Percentiles rank a stretch among this genome's conserved stretches.
phyloP scores from a whole-genome alignment of 1,284 basidiomycete genomes.

The Microbotryomycetes sp. region DNA sequence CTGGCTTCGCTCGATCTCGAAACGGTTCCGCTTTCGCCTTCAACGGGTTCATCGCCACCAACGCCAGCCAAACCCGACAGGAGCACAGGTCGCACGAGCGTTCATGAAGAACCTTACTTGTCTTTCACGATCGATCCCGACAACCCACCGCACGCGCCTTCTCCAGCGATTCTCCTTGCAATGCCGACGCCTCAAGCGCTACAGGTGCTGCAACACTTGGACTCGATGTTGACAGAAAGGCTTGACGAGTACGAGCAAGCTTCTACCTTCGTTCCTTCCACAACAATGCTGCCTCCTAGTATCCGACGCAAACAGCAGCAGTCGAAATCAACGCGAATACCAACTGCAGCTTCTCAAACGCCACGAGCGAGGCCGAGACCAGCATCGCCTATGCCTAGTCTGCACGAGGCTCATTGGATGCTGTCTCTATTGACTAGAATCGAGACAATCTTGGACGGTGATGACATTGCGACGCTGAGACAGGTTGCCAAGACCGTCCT shows the following conservation, averaged over 20 bases:
- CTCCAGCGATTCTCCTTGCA: constrained; percentile 14
- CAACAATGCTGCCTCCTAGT: constrained; percentile 32
- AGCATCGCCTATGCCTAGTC: constrained; percentile 48
- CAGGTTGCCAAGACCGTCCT: constrained; percentile 69
- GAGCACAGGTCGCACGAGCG: not conserved
- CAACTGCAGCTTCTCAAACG: not conserved
- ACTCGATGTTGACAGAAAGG: constrained; percentile 66
- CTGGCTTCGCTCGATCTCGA: constrained; percentile 31
- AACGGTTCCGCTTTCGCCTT: not conserved
- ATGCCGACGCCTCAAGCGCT: constrained; percentile 43
- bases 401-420: constrained; percentile 71
- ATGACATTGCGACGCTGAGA: constrained; percentile 70
- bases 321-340: constrained; percentile 8
- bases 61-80: not conserved
- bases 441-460: constrained; percentile 63
- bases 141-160: constrained; percentile 25
- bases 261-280: constrained; percentile 32
- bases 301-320: constrained; percentile 12
- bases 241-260: constrained; percentile 46
- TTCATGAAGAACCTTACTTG: not conserved
- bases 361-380: not conserved
- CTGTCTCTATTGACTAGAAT: constrained; percentile 69
- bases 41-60: not conserved
- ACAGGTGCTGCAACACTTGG: constrained; percentile 73
- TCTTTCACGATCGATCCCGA: constrained; percentile 13